Evolutionary conservation across 169 alveolate genomes (phyloP).

Genomic region (Miamiensis avidus): DNA sequence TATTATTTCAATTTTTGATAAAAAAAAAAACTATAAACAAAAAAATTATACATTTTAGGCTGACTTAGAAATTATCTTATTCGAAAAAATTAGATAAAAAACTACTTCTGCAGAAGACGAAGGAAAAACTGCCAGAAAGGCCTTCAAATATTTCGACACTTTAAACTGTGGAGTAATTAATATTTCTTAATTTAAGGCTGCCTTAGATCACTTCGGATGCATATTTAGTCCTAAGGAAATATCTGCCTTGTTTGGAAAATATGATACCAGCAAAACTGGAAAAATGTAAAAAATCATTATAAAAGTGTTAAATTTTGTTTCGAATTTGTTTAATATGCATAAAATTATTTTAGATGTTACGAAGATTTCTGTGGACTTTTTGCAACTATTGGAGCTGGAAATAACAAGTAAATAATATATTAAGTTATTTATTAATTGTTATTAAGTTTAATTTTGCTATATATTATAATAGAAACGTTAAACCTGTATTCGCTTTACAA

Average conservation of each 20-base stretch:
- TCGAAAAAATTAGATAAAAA: conserved; percentile 64
- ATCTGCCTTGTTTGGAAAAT: conserved; percentile 59
- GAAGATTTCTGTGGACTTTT: conserved; percentile 61
- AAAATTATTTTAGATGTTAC: conserved; percentile 32
- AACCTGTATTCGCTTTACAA: conserved; percentile 52
- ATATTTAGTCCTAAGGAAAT: conserved; percentile 57
- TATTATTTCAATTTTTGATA: too few relatives aligned
- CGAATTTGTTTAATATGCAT: neutral
- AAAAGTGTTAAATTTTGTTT: neutral
- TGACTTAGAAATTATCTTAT: conserved; percentile 58
- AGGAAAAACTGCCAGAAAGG: conserved; percentile 59
- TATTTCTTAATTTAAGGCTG: conserved; percentile 49
- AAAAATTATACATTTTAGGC: too few relatives aligned
- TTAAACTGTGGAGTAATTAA: conserved; percentile 59
- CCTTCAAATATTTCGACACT: conserved; percentile 63
- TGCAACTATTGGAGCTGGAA: conserved; percentile 69
- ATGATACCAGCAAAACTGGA: conserved; percentile 57
- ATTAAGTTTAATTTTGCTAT: too few relatives aligned
- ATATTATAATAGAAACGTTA: conserved; percentile 69
- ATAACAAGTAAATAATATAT: conserved; percentile 17
- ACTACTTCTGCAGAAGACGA: conserved; percentile 70
- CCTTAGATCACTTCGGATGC: conserved; percentile 64
- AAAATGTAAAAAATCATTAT: conserved; percentile 36
- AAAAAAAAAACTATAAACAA: too few relatives aligned
- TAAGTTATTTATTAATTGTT: too few relatives aligned